Evolutionary conservation across 176 grass and related monocot species (phyloP).

Genomic region (Poa pratensis): DNA sequence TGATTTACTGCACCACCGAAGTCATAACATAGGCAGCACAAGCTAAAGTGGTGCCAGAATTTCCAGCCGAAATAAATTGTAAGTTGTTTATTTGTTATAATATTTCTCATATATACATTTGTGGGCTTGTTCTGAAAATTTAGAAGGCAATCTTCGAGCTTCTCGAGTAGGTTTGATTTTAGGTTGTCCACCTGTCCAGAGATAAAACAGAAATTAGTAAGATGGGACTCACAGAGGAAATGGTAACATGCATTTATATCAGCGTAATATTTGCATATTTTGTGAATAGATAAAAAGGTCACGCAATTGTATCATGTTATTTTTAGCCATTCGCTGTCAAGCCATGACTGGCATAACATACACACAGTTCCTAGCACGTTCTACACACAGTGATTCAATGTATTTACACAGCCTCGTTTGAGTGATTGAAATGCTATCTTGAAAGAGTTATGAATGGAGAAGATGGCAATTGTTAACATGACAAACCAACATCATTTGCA

Average conservation of each 20-base stretch:
- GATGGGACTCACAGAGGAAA: constrained; percentile 39
- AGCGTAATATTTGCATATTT: constrained; percentile 19
- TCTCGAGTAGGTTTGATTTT: constrained; percentile 93
- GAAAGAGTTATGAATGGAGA: background rate
- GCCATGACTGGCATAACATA: background rate
- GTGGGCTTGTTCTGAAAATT: constrained; percentile 78
- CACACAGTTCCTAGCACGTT: constrained; percentile 15
- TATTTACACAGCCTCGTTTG: background rate
- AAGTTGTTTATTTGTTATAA: constrained; percentile 32
- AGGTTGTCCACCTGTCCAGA: constrained; percentile 83
- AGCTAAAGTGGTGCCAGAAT: background rate
- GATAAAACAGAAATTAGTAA: constrained; percentile 35
- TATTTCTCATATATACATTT: constrained; percentile 55
- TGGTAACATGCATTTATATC: constrained; percentile 23
- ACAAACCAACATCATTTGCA: background rate
- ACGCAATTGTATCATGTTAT: background rate
- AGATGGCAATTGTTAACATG: constrained; percentile 15
- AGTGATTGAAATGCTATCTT: background rate
- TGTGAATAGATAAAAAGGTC: background rate
- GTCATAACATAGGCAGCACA: constrained; percentile 25
- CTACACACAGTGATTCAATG: constrained; percentile 3
- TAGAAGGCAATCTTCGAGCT: constrained; percentile 83
- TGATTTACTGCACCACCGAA: background rate
- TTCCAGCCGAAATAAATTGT: constrained; percentile 23
- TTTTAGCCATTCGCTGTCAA: background rate